These are phyloP conservation scores for Fraxinus sp. DNA, from an alignment of 305 asterid genomes.

Conservation along the genomic window DNA sequence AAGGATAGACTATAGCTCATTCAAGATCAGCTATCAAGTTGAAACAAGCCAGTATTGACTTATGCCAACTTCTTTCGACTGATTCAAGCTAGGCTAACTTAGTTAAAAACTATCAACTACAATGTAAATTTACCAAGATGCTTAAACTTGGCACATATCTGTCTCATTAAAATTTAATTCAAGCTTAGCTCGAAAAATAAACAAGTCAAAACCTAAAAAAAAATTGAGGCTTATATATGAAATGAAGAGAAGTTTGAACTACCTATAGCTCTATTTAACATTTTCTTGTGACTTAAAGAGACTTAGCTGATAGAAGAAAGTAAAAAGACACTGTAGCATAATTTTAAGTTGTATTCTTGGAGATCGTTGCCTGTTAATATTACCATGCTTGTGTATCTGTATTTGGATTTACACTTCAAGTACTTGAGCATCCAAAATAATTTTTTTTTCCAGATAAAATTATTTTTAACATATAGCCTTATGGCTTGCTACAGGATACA, in stretches of 20 bases:
- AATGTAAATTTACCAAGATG: not conserved
- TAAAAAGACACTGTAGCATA: not conserved
- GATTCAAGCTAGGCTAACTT: not conserved
- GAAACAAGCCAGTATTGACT: not conserved
- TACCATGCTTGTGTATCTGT: not conserved
- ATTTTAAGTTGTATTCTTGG: not conserved
- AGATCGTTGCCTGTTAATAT: not conserved
- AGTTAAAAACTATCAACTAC: not conserved
- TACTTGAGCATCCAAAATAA: not conserved
- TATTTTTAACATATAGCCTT: not conserved
- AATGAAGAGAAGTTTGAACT: not conserved
- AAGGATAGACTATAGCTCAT: not conserved
- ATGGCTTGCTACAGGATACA: not conserved
- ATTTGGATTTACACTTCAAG: not conserved
- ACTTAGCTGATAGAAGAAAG: not conserved
- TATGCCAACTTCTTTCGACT: not conserved
- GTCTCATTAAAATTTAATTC: not conserved
- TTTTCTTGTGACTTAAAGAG: not conserved
- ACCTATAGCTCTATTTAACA: not conserved
- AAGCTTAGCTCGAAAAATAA: not conserved
- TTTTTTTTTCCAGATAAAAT: not conserved
- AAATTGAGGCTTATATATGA: not conserved
- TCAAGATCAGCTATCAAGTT: not conserved
- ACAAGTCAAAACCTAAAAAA: not conserved
- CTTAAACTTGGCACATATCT: not conserved